Percentiles rank a stretch among this genome's conserved stretches.
These are phyloP conservation scores for Ceratopteris richardii DNA, from an alignment of 75 land plant genomes.

Conservation along the genomic window DNA sequence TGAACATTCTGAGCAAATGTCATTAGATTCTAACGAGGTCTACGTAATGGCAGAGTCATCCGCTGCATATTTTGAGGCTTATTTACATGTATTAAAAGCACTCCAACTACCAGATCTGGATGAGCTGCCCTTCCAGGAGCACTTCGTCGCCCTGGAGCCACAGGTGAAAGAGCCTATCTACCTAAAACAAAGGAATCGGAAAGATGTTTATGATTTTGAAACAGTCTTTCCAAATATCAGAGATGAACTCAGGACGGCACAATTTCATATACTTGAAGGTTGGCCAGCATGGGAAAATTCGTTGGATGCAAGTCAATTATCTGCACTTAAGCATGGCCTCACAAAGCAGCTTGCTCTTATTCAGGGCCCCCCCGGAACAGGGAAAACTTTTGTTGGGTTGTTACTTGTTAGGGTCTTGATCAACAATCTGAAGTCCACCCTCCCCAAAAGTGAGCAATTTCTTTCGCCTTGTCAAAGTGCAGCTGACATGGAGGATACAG, in stretches of 20 bases:
- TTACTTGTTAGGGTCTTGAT: conserved; percentile 7
- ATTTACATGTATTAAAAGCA: conserved; percentile 14
- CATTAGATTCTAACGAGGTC: background rate
- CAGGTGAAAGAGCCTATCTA: conserved; percentile 16
- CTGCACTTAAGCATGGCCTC: conserved; percentile 22
- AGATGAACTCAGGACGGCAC: no score
- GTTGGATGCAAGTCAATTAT: conserved; percentile 17
- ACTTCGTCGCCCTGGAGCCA: conserved; percentile 12
- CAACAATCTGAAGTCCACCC: background rate
- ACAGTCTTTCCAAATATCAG: background rate
- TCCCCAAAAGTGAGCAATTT: no score
- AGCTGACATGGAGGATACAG: background rate
- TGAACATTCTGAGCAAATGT: background rate
- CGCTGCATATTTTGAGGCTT: conserved; percentile 29
- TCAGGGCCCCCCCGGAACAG: conserved; percentile 34
- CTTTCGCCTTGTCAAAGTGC: no score
- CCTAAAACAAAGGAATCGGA: background rate
- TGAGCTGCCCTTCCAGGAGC: conserved; percentile 9
- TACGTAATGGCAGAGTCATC: conserved; percentile 28
- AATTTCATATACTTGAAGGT: background rate
- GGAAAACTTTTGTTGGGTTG: conserved; percentile 26
- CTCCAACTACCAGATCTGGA: conserved; percentile 19
- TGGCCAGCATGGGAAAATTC: conserved; percentile 3
- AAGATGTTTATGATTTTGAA: background rate
- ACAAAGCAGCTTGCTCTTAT: conserved; percentile 24